phyloP scores from a whole-genome alignment of 208 protist genomes.

The Crithidia acanthocephali region DNA sequence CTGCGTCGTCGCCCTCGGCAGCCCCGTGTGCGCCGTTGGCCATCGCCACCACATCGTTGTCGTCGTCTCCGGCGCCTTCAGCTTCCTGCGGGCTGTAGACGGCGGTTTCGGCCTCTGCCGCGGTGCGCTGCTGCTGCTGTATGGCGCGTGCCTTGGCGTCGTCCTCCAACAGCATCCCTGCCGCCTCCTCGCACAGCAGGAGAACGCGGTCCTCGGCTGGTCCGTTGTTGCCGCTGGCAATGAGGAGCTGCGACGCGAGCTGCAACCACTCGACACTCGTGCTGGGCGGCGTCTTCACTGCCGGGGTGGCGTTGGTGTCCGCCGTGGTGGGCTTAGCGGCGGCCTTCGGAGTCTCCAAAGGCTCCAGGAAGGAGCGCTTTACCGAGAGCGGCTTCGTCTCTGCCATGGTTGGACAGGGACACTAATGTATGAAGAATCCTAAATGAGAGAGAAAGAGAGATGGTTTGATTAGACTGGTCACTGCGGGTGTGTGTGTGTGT shows the following conservation, averaged over 20 bases:
- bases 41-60: background rate
- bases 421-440: background rate
- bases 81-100: slow-evolving; percentile 14
- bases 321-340: background rate
- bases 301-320: background rate
- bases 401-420: background rate
- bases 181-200: slow-evolving; percentile 57
- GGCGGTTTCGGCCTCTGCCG: slow-evolving; percentile 15
- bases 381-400: slow-evolving; percentile 14
- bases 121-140: slow-evolving; percentile 8
- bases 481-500: too few relatives aligned
- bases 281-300: slow-evolving; percentile 8
- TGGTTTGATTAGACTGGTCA: background rate
- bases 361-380: slow-evolving; percentile 32
- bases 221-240: slow-evolving; percentile 16
- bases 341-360: slow-evolving; percentile 11
- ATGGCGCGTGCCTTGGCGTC: slow-evolving; percentile 21
- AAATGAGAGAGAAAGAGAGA: background rate
- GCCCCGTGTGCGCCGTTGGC: slow-evolving; percentile 8
- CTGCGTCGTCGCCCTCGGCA: background rate
- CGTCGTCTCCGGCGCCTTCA: background rate
- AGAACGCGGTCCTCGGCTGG: slow-evolving; percentile 36
- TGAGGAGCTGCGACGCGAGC: slow-evolving; percentile 47
- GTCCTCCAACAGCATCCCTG: slow-evolving; percentile 54
- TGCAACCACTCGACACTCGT: slow-evolving; percentile 47